Conservation (phyloP, 108 stramenopile species). For the Fragilariopsis cylindrus region DNA sequence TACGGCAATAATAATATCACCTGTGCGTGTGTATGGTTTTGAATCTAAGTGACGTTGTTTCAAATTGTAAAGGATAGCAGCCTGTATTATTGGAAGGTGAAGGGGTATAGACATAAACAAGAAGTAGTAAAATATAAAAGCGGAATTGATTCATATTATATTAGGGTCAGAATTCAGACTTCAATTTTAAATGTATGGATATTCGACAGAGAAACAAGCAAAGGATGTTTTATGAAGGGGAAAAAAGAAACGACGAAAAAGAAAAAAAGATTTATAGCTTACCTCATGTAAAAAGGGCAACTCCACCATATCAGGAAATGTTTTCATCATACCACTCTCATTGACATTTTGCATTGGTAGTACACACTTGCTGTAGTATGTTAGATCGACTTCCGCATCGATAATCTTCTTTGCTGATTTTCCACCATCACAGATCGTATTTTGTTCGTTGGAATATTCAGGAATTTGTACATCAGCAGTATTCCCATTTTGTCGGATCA, state of each 20-base stretch:
- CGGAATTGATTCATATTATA: not conserved
- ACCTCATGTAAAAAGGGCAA: slow-evolving; percentile 90
- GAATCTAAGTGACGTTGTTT: slow-evolving; percentile 71
- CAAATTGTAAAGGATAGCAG: slow-evolving; percentile 89
- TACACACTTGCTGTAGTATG: slow-evolving; percentile 51
- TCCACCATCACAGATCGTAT: slow-evolving; percentile 49
- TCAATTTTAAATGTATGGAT: not conserved
- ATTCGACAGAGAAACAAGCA: not conserved
- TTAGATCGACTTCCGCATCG: slow-evolving; percentile 52
- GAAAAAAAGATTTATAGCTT: slow-evolving; percentile 1
- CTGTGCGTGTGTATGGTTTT: slow-evolving; percentile 90
- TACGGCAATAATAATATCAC: slow-evolving; percentile 92
- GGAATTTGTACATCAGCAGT: slow-evolving; percentile 53
- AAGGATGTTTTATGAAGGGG: not conserved
- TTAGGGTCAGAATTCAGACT: not conserved
- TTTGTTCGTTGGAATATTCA: slow-evolving; percentile 40
- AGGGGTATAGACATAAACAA: not conserved
- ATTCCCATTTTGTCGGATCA: slow-evolving; percentile 32
- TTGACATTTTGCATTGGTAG: slow-evolving; percentile 82
- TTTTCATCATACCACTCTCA: slow-evolving; percentile 38
- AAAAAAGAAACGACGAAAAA: slow-evolving; percentile 6
- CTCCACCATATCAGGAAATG: slow-evolving; percentile 83
- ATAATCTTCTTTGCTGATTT: slow-evolving; percentile 53
- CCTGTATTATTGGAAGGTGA: slow-evolving; percentile 20
- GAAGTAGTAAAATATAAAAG: not conserved